Evolutionary conservation across 768 basidiomycete species (phyloP).

Genomic region (Rhizopogon rudus): DNA sequence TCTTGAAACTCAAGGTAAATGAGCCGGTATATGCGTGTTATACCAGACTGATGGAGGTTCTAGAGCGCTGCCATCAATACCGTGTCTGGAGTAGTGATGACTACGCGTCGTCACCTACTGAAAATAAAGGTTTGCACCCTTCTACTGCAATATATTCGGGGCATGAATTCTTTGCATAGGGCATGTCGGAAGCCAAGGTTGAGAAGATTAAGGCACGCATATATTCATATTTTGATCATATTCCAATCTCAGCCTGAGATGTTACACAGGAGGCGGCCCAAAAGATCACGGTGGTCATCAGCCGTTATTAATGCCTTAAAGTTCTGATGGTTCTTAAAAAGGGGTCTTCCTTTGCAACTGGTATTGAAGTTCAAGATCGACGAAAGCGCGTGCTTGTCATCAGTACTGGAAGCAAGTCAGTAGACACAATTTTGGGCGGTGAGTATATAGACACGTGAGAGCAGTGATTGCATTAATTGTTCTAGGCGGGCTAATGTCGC

Average conservation of each 20-base stretch:
- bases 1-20: slow-evolving; percentile 81
- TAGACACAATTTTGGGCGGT: slow-evolving; percentile 89
- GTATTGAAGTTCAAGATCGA: slow-evolving; percentile 85
- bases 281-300: slow-evolving; percentile 61
- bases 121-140: slow-evolving; percentile 76
- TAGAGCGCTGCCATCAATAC: slow-evolving; percentile 81
- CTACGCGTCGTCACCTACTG: slow-evolving; percentile 80
- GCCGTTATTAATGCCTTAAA: background rate
- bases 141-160: background rate
- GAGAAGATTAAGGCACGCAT: slow-evolving; percentile 84
- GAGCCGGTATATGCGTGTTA: slow-evolving; percentile 9
- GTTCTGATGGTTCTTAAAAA: slow-evolving; percentile 22
- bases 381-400: slow-evolving; percentile 76
- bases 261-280: slow-evolving; percentile 74
- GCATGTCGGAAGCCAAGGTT: slow-evolving; percentile 95
- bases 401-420: slow-evolving; percentile 90
- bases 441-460: slow-evolving; percentile 9
- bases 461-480: background rate
- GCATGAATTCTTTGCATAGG: slow-evolving; percentile 39
- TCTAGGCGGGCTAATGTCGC: slow-evolving; percentile 83
- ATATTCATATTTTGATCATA: slow-evolving; percentile 8
- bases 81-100: slow-evolving; percentile 86
- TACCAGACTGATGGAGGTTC: background rate
- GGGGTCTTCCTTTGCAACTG: slow-evolving; percentile 92
- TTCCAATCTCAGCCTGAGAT: background rate